A percentile compares a stretch with the other conserved stretches of the same genome.
Evolutionary conservation across 805 yeast species (phyloP).

Genomic region (Starmerella bombicola): DNA sequence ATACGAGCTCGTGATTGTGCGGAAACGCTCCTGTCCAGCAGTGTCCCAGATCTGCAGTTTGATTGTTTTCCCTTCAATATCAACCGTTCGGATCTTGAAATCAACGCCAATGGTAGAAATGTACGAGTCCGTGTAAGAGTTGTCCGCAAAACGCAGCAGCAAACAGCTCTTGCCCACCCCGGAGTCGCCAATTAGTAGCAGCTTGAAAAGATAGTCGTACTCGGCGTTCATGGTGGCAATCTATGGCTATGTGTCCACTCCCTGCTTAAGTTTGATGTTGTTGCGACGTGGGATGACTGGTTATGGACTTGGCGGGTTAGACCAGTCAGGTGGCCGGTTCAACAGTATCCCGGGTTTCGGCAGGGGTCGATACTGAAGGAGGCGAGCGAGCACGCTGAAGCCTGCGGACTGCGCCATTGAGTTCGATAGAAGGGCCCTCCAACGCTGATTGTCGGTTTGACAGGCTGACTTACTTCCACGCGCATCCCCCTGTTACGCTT

Average conservation of each 20-base stretch:
- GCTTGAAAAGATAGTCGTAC: conserved; percentile 93
- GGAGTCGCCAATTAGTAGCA: conserved; percentile 91
- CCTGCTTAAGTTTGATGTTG: conserved; percentile 1
- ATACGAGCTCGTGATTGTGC: conserved; percentile 94
- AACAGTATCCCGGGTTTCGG: too few relatives aligned
- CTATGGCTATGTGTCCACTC: background rate
- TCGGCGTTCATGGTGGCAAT: conserved; percentile 34
- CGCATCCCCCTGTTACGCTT: too few relatives aligned
- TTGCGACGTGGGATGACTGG: conserved; percentile 6
- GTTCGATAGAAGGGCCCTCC: too few relatives aligned
- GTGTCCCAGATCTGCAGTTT: conserved; percentile 99
- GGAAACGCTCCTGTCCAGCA: conserved; percentile 96
- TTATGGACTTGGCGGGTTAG: background rate
- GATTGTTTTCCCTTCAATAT: conserved; percentile 91
- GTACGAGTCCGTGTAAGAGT: conserved; percentile 92
- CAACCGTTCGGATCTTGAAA: conserved; percentile 54
- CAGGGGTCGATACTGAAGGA: too few relatives aligned
- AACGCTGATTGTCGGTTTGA: too few relatives aligned
- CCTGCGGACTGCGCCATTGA: too few relatives aligned
- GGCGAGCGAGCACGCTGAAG: too few relatives aligned
- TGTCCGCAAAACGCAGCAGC: conserved; percentile 89
- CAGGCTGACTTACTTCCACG: too few relatives aligned
- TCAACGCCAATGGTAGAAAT: conserved; percentile 97
- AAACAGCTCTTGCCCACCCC: conserved; percentile 98
- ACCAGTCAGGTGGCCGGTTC: too few relatives aligned